Evolutionary conservation across 2,329 filamentous ascomycete genomes (phyloP).

Genomic region (Alternaria rosae): DNA sequence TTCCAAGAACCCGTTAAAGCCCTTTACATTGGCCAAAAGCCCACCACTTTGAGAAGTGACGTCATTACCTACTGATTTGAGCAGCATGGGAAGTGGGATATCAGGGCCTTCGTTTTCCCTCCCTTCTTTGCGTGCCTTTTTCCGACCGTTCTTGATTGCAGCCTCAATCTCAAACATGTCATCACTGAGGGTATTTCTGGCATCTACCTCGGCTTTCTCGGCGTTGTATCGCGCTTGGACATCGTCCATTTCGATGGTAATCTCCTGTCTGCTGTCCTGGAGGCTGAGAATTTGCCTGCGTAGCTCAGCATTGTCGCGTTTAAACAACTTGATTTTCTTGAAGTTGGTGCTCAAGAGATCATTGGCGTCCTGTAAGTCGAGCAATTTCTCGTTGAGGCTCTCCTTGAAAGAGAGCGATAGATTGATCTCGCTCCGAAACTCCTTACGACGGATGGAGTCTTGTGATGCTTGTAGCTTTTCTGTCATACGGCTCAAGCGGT

Average conservation of each 20-base stretch:
- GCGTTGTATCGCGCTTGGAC: constrained; percentile 48
- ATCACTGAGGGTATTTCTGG: constrained; percentile 36
- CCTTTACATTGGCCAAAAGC: constrained; percentile 37
- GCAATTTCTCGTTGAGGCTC: constrained; percentile 58
- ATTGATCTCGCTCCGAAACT: constrained; percentile 55
- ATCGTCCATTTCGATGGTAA: constrained; percentile 60
- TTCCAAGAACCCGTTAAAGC: constrained; percentile 47
- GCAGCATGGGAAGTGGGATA: constrained; percentile 41
- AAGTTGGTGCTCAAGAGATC: constrained; percentile 59
- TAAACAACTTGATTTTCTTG: constrained; percentile 53
- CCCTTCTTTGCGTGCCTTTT: constrained; percentile 38
- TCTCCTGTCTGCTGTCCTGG: constrained; percentile 57
- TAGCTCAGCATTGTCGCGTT: constrained; percentile 55
- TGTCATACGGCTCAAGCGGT: constrained; percentile 53
- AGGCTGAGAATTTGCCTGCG: constrained; percentile 58
- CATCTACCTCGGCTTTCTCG: constrained; percentile 34
- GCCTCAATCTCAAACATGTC: constrained; percentile 48
- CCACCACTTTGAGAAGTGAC: constrained; percentile 44
- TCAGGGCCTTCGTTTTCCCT: constrained; percentile 45
- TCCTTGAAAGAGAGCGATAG: constrained; percentile 58
- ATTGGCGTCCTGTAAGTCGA: constrained; percentile 61
- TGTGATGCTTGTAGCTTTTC: constrained; percentile 48
- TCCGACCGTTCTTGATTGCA: constrained; percentile 46
- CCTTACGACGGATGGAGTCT: constrained; percentile 50
- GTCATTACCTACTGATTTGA: constrained; percentile 37